These are phyloP conservation scores for Pythium aristosporum DNA, from an alignment of 352 stramenopile genomes.

Conservation along the genomic window DNA sequence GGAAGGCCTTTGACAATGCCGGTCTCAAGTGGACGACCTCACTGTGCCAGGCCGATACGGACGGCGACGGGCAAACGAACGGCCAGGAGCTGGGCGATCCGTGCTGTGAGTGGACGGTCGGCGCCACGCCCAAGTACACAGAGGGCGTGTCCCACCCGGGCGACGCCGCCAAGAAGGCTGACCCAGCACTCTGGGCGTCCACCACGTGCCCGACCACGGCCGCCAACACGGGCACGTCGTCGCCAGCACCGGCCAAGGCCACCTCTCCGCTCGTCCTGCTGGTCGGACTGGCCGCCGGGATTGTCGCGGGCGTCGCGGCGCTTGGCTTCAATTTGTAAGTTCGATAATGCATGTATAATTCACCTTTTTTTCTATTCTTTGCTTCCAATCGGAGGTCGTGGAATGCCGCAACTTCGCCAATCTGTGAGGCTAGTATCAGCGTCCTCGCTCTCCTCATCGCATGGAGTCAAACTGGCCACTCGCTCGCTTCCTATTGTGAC, in stretches of 20 bases:
- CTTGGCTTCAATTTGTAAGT: neutral
- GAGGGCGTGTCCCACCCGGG: slow-evolving; percentile 23
- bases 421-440: too few relatives aligned
- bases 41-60: slow-evolving; percentile 46
- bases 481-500: neutral
- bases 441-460: neutral
- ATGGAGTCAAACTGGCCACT: neutral
- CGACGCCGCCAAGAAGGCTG: slow-evolving; percentile 15
- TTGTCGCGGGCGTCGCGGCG: slow-evolving; percentile 4
- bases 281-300: neutral
- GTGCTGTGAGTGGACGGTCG: slow-evolving; percentile 37
- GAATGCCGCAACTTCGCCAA: neutral
- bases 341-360: neutral
- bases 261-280: neutral
- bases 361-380: neutral
- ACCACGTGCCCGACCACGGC: slow-evolving; percentile 6
- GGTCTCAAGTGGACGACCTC: slow-evolving; percentile 35
- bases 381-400: neutral
- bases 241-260: neutral
- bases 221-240: slow-evolving; percentile 1
- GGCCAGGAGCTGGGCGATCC: slow-evolving; percentile 64
- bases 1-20: slow-evolving; percentile 37
- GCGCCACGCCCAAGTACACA: slow-evolving; percentile 8
- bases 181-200: slow-evolving; percentile 19
- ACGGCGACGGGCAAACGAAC: slow-evolving; percentile 60